These are phyloP conservation scores for Fusarium tuaranense DNA, from an alignment of 2,329 filamentous ascomycete genomes.

Conservation along the genomic window DNA sequence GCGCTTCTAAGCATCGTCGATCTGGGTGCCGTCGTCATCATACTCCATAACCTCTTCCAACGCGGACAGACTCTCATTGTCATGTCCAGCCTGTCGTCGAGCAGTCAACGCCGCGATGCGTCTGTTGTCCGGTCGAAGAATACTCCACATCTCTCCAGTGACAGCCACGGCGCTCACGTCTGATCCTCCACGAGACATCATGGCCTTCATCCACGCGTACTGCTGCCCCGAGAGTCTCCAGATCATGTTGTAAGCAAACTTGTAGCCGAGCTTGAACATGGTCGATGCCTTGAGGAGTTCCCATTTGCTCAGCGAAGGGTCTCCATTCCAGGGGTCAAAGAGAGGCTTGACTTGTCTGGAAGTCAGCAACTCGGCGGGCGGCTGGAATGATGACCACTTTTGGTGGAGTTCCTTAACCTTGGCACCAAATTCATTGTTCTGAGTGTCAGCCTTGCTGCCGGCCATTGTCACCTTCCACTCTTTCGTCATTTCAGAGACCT, in stretches of 20 bases:
- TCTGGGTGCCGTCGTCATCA: constrained; percentile 45
- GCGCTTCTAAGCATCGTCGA: constrained; percentile 46
- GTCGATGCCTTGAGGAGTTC: constrained; percentile 63
- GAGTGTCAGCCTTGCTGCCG: constrained; percentile 41
- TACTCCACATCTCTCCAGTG: constrained; percentile 50
- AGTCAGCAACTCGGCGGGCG: constrained; percentile 42
- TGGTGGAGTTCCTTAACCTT: constrained; percentile 53
- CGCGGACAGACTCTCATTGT: constrained; percentile 40
- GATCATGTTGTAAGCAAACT: constrained; percentile 46
- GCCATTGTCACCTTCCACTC: constrained; percentile 51
- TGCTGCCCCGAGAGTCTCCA: constrained; percentile 64
- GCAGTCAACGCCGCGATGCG: constrained; percentile 39
- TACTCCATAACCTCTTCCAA: constrained; percentile 45
- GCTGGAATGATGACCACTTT: constrained; percentile 57
- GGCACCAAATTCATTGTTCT: constrained; percentile 37
- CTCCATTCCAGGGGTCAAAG: constrained; percentile 43
- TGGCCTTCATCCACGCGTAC: constrained; percentile 60
- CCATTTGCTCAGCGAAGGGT: constrained; percentile 55
- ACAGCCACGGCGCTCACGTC: constrained; percentile 47
- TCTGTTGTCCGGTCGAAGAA: constrained; percentile 52
- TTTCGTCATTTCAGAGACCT: constrained; percentile 45
- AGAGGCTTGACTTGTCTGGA: constrained; percentile 44
- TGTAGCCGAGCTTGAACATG: constrained; percentile 56
- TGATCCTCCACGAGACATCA: constrained; percentile 25
- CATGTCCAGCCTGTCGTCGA: constrained; percentile 27